Evolutionary conservation across 106 monocot species (phyloP).

Genomic region (Cymbidium sinense): DNA sequence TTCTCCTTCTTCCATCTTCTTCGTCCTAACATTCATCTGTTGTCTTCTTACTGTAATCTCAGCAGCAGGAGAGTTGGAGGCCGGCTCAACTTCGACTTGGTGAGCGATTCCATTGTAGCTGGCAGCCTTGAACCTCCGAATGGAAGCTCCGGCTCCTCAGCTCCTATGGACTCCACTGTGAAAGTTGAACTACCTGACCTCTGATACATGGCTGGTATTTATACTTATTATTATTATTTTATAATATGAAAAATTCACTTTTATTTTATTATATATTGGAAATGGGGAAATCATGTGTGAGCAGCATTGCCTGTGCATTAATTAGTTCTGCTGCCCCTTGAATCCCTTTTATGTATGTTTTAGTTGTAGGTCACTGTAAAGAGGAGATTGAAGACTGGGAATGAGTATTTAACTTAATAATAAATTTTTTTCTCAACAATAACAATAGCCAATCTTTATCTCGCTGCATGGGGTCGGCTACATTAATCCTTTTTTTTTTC

Average conservation of each 20-base stretch:
- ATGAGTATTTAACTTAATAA: no score
- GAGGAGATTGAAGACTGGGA: no score
- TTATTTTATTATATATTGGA: not conserved
- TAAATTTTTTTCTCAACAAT: no score
- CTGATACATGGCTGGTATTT: not conserved
- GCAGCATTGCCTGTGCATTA: conserved; percentile 2
- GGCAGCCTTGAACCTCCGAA: conserved; percentile 14
- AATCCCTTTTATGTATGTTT: not conserved
- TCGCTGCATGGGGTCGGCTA: no score
- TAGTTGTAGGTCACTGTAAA: no score
- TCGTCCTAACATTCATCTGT: no score
- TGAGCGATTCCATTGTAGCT: conserved; percentile 16
- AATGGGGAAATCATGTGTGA: conserved; percentile 1
- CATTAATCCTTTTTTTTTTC: no score
- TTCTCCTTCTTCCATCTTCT: no score
- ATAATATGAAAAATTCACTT: not conserved
- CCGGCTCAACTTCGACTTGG: conserved; percentile 12
- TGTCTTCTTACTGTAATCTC: not conserved
- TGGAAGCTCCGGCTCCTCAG: conserved; percentile 1
- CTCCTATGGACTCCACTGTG: not conserved
- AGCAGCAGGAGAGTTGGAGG: conserved; percentile 7
- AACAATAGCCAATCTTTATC: no score
- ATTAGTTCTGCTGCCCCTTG: not conserved
- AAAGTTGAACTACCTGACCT: conserved; percentile 1
- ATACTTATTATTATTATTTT: not conserved